Evolutionary conservation across 2,329 filamentous ascomycete species (phyloP).

Genomic region (Trichoderma lentiforme): DNA sequence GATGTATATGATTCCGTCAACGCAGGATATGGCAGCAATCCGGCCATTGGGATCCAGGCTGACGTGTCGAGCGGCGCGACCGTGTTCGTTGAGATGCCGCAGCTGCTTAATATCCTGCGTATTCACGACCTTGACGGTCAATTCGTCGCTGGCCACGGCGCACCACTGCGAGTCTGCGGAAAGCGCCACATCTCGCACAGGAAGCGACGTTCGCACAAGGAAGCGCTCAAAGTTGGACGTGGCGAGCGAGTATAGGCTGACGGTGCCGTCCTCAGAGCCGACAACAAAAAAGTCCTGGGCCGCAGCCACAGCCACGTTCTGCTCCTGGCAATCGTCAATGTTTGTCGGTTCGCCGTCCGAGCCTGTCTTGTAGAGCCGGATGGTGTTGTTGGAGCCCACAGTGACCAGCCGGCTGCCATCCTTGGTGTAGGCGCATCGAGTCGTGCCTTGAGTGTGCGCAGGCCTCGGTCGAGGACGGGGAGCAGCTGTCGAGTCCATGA

Average conservation of each 20-base stretch:
- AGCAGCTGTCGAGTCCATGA: conserved; percentile 34
- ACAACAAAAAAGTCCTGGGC: conserved; percentile 80
- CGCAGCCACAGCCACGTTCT: conserved; percentile 75
- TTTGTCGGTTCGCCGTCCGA: conserved; percentile 90
- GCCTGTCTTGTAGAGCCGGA: conserved; percentile 87
- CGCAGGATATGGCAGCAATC: conserved; percentile 76
- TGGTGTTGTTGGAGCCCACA: conserved; percentile 88
- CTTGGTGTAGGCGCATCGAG: conserved; percentile 84
- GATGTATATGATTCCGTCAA: conserved; percentile 84
- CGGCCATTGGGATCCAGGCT: conserved; percentile 79
- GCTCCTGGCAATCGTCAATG: conserved; percentile 86
- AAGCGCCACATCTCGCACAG: conserved; percentile 80
- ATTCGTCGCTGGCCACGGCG: conserved; percentile 93
- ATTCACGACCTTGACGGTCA: conserved; percentile 85
- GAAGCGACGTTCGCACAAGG: conserved; percentile 77
- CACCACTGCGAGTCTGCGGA: conserved; percentile 82
- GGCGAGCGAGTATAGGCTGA: conserved; percentile 84
- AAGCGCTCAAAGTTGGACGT: conserved; percentile 74
- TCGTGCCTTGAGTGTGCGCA: conserved; percentile 80
- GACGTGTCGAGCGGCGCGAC: conserved; percentile 84
- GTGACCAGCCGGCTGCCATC: conserved; percentile 85
- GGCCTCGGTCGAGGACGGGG: conserved; percentile 59
- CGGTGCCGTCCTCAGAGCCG: conserved; percentile 91
- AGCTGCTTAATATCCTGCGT: conserved; percentile 73
- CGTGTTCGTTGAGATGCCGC: conserved; percentile 77